These are phyloP conservation scores for Aspergillus japonicus DNA, from an alignment of 2,329 filamentous ascomycete genomes.

Conservation along the genomic window DNA sequence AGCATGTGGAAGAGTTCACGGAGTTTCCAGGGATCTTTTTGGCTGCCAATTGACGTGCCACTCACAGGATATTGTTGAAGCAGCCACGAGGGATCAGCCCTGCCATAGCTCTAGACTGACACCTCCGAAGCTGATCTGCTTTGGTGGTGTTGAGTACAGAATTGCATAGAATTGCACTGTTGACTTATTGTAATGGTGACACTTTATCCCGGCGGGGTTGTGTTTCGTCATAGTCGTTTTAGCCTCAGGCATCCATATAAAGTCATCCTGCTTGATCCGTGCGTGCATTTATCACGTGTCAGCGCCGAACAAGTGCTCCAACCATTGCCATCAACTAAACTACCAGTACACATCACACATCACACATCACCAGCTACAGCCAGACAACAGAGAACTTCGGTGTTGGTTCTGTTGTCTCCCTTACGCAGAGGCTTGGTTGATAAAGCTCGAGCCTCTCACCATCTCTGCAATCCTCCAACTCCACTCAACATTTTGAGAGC, in stretches of 20 bases:
- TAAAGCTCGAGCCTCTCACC: background rate
- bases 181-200: background rate
- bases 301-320: background rate
- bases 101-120: constrained; percentile 3
- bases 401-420: too few species aligned
- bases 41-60: background rate
- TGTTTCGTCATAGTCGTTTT: constrained; percentile 19
- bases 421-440: too few species aligned
- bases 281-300: constrained; percentile 6
- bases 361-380: background rate
- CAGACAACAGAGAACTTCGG: background rate
- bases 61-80: constrained; percentile 6
- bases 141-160: too few species aligned
- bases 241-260: constrained; percentile 7
- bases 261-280: background rate
- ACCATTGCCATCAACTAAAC: background rate
- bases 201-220: constrained; percentile 1
- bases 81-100: constrained; percentile 1
- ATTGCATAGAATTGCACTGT: too few species aligned
- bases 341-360: background rate
- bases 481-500: background rate
- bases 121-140: background rate
- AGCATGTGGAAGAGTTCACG: background rate
- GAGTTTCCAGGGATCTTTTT: background rate
- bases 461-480: background rate